These are phyloP conservation scores for Neurospora sp. DNA, from an alignment of 495 filamentous ascomycete genomes.

Conservation along the genomic window DNA sequence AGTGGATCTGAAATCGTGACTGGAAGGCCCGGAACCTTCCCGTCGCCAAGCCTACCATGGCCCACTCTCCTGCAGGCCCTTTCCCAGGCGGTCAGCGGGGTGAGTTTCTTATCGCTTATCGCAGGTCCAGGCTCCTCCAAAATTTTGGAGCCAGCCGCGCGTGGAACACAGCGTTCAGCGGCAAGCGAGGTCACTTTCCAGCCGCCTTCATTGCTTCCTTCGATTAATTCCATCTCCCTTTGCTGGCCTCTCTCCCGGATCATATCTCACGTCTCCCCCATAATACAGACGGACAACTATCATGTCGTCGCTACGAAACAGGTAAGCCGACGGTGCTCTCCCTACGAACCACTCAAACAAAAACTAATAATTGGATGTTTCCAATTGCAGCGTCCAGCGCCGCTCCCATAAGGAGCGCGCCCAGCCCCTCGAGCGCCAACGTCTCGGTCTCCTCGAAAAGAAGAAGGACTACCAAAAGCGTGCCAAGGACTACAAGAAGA, in stretches of 20 bases:
- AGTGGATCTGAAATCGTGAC: background rate
- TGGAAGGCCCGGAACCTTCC: background rate
- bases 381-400: conserved; percentile 18
- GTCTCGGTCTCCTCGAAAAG: conserved; percentile 27
- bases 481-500: conserved; percentile 76
- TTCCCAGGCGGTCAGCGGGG: background rate
- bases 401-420: conserved; percentile 69
- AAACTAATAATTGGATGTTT: background rate
- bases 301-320: conserved; percentile 27
- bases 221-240: background rate
- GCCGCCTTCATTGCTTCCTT: background rate
- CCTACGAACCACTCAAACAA: background rate
- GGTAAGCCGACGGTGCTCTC: conserved; percentile 3
- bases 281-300: background rate
- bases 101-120: conserved; percentile 13
- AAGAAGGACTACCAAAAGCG: conserved; percentile 77
- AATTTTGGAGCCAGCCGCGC: conserved; percentile 9
- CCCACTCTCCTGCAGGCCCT: background rate
- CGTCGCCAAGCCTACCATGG: background rate
- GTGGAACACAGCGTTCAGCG: background rate
- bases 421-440: conserved; percentile 62
- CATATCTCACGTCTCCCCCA: background rate
- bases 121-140: conserved; percentile 1
- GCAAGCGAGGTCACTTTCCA: background rate
- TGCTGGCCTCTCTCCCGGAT: background rate